Evolutionary conservation across 352 stramenopile species (phyloP), one percentile per base, ranked within the genome.

Genomic region (Phytopythium boreale): DNA sequence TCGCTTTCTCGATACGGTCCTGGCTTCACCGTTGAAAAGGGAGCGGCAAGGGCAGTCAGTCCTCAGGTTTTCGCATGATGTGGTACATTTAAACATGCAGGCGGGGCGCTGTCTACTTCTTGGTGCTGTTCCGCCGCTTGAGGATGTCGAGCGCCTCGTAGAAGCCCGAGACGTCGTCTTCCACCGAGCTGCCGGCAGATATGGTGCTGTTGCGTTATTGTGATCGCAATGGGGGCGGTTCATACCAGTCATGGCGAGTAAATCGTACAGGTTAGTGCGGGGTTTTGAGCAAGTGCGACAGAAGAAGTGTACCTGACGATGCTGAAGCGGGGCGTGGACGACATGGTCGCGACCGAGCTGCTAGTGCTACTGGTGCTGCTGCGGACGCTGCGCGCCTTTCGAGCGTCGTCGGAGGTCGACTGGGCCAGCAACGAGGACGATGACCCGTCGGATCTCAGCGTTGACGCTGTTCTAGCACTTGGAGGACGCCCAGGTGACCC

Each of bases 111-210:
- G 2, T 15, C 56, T 75, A 64, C 61, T 78, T 71, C 22, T 67
- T 64, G 12, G 61, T 41, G 58, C 78, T 68, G 36, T 69, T 86
- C 22, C 80, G 79, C 7, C 83, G 79, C 49, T 90, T 92, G 44
- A 92, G 75, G 29, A 92, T 84, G 55, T 90, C 83, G 10, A 92
- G 67, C 4, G 84, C 84, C 70, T 90, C 80, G 53, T 92, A 92
- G 60, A 92, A 92, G 2, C 78, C 82, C 6, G 82, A 87, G 1
- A 92, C 80, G 34, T 92, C 82, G 47, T 91, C 81, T 29, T 92
- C 81, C 12, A 92, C 82, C 9, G 79, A 82, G 55, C 76, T 84
- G 4, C 41, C n/a, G 17, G 47, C 29, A 14, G 14, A 62, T 61
- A 70, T n/a, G 20, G 26, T 59, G 34, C 52, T 59, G 31, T 19